Evolutionary conservation across 768 basidiomycete species (phyloP), one percentile per base, ranked within the genome.

Genomic region (Arthromyces matolae): DNA sequence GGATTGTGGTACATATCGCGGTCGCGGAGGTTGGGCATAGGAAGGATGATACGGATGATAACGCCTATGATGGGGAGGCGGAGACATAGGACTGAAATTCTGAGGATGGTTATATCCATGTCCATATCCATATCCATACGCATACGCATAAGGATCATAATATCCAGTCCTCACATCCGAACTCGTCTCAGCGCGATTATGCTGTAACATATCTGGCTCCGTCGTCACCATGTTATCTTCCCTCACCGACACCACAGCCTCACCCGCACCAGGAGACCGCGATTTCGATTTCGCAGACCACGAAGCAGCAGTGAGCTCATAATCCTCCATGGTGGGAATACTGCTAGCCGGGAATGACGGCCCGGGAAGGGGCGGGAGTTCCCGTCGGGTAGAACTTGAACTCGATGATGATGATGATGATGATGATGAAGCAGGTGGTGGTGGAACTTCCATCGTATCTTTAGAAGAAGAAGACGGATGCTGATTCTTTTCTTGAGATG

Each of bases 281-380:
- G 13, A 41, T 47, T 13, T 16, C 46, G 6, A 24, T 32, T 3
- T 49, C 39, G 24, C 42, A 24, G 48, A 46, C 52, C 52, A 53
- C 24, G 48, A 39, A 27, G 52, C 44, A 3, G 52, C 28, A 16
- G 35, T 47, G 16, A 53, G 48, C 9, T 46, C 25, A 14, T 42
- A 53, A 19, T 50, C 35, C 35, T 53, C 48, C 4, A 39, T 23
- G 9, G 45, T 45, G 8, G 24, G 22, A n/a, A n/a, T n/a, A 8
- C 27, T 36, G 9, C 9, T 3, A 9, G 35, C 40, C 0, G 44
- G 35, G 5, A 43, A n/a, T 12, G 44, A 7, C 4, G 47, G 35
- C 6, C 52, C 52, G 1, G 52, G 52, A 6, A 50, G 43, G 14
- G 52, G 52, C 22, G 45, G 52, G 8, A 45, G 32, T 6, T 41